phyloP scores from a whole-genome alignment of 495 filamentous ascomycete species.

The Podospora pseudocomata region DNA sequence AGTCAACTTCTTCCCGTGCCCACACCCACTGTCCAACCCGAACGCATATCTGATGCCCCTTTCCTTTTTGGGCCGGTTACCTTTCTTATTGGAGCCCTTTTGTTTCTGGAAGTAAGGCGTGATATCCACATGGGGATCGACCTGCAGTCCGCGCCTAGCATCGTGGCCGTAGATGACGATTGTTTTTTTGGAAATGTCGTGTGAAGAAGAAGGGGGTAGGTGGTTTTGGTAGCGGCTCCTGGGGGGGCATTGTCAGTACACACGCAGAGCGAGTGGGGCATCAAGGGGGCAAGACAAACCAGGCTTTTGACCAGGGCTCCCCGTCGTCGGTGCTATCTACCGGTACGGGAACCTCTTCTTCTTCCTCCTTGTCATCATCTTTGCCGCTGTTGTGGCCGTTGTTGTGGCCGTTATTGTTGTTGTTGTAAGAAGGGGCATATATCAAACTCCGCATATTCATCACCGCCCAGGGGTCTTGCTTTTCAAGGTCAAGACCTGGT shows the following conservation, averaged over 20 bases:
- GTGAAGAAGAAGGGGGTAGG: conserved; percentile 4
- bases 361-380: background rate
- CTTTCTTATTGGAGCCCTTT: background rate
- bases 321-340: conserved; percentile 52
- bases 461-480: conserved; percentile 72
- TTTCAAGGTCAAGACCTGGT: conserved; percentile 64
- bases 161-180: conserved; percentile 87
- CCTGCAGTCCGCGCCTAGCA: conserved; percentile 62
- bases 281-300: conserved; percentile 18
- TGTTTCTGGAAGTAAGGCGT: conserved; percentile 30
- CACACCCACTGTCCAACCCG: conserved; percentile 81
- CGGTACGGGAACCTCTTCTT: conserved; percentile 40
- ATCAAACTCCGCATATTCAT: conserved; percentile 89
- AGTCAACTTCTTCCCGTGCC: conserved; percentile 67
- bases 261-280: too few species aligned
- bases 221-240: conserved; percentile 36
- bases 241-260: background rate
- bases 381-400: background rate
- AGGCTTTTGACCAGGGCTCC: conserved; percentile 64
- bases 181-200: conserved; percentile 14
- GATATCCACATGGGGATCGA: conserved; percentile 22
- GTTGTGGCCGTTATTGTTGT: background rate
- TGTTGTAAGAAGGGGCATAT: conserved; percentile 11
- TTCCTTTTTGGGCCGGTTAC: conserved; percentile 13
- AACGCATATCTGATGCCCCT: conserved; percentile 58